These are phyloP conservation scores for Dactylonectria estremocensis DNA, from an alignment of 2,329 filamentous ascomycete genomes.

Conservation along the genomic window DNA sequence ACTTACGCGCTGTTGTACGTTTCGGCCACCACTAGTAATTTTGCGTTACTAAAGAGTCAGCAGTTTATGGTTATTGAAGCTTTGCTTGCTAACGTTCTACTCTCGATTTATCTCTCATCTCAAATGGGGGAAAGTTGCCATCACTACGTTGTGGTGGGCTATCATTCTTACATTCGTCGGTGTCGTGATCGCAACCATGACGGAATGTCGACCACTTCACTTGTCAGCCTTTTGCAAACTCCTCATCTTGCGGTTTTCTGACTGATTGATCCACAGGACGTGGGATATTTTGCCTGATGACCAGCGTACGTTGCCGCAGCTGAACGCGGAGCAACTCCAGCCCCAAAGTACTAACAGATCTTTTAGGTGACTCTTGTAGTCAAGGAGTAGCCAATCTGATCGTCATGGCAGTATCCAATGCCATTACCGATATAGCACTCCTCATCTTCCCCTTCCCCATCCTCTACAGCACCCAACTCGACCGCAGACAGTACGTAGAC, in stretches of 20 bases:
- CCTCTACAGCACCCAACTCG: conserved; percentile 39
- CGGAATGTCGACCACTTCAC: background rate
- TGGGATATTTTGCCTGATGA: background rate
- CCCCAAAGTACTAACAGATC: no score
- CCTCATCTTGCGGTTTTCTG: background rate
- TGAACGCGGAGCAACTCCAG: background rate
- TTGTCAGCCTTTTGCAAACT: background rate
- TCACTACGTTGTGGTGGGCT: background rate
- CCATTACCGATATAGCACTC: conserved; percentile 47
- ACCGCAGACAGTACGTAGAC: conserved; percentile 30
- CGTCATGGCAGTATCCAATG: conserved; percentile 50
- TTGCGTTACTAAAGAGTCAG: background rate
- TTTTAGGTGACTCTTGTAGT: background rate
- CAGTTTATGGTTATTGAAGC: conserved; percentile 50
- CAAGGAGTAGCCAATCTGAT: conserved; percentile 43
- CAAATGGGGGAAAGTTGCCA: conserved; percentile 38
- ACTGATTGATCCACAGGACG: background rate
- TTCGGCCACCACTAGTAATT: rapidly evolving
- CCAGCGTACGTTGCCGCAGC: background rate
- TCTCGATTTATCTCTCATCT: conserved; percentile 48
- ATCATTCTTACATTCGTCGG: background rate
- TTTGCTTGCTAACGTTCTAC: conserved; percentile 50
- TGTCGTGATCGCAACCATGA: background rate
- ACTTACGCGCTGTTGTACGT: conserved; percentile 51
- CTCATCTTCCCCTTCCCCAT: conserved; percentile 51